These are phyloP conservation scores for Dorcoceras hygrometricum DNA, from an alignment of 257 asterid species.

Conservation along the genomic window DNA sequence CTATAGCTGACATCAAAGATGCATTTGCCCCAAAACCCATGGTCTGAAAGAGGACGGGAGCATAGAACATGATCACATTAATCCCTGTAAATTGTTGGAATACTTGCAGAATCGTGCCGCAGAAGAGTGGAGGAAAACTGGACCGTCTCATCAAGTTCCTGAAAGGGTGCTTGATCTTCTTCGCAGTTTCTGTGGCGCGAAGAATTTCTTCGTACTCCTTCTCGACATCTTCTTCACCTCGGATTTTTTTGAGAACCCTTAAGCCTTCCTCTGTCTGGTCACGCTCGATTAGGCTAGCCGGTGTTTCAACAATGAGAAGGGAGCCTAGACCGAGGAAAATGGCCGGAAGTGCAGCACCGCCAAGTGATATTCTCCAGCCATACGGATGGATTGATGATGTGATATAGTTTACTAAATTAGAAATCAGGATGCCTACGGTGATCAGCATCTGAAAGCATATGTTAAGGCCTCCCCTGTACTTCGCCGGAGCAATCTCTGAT, in stretches of 20 bases:
- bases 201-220: constrained; percentile 33
- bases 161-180: constrained; percentile 28
- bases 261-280: constrained; percentile 25
- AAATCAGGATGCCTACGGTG: constrained; percentile 34
- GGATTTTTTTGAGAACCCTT: constrained; percentile 26
- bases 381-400: constrained; percentile 23
- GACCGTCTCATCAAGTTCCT: constrained; percentile 26
- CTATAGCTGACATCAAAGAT: constrained; percentile 33
- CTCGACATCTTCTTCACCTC: constrained; percentile 31
- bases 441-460: constrained; percentile 34
- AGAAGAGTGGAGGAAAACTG: constrained; percentile 19
- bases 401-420: constrained; percentile 28
- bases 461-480: constrained; percentile 34
- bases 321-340: constrained; percentile 36
- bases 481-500: constrained; percentile 43
- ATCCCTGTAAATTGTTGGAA: constrained; percentile 45
- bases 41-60: constrained; percentile 39
- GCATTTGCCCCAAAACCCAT: constrained; percentile 34
- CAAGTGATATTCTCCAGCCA: constrained; percentile 42
- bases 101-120: constrained; percentile 27
- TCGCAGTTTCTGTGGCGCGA: constrained; percentile 25
- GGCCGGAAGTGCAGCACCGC: constrained; percentile 42
- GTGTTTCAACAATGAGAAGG: constrained; percentile 34
- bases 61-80: constrained; percentile 36
- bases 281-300: constrained; percentile 40